Evolutionary conservation across 192 early-diverging fungal genomes (phyloP).

Genomic region (Backusella luteola): DNA sequence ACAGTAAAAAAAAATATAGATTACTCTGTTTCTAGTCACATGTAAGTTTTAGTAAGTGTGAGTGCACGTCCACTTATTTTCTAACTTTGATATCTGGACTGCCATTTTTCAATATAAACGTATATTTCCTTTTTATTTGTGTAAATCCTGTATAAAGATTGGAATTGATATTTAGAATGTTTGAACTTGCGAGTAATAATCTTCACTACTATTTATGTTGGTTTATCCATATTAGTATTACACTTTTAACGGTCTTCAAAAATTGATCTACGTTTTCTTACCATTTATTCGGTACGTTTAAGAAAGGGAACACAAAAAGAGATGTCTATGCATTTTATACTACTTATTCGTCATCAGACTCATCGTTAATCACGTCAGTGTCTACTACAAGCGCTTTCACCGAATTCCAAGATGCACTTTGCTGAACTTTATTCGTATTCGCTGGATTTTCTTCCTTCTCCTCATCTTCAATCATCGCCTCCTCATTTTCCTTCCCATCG

Average conservation of each 20-base stretch:
- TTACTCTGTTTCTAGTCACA: not conserved
- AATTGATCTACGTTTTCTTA: not conserved
- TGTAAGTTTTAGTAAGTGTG: not conserved
- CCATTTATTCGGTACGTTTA: not conserved
- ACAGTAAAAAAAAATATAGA: not conserved
- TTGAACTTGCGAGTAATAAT: not conserved
- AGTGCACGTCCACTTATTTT: not conserved
- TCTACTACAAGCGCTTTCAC: not conserved
- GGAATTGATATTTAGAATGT: not conserved
- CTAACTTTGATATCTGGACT: not conserved
- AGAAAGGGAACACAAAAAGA: not conserved
- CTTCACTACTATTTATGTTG: not conserved
- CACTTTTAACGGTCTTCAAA: too few species aligned
- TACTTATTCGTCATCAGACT: not conserved
- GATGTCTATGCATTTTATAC: not conserved
- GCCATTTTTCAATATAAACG: not conserved
- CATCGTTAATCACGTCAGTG: not conserved
- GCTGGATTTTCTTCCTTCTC: not conserved
- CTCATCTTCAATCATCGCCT: not conserved
- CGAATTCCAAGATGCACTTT: not conserved
- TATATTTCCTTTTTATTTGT: not conserved
- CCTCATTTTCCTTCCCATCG: not conserved
- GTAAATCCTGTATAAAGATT: not conserved
- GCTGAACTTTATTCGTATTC: not conserved
- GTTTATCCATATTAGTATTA: not conserved